Base-by-base conservation (phyloP, 352 stramenopile genomes). In the Phytophthora sp. region DNA sequence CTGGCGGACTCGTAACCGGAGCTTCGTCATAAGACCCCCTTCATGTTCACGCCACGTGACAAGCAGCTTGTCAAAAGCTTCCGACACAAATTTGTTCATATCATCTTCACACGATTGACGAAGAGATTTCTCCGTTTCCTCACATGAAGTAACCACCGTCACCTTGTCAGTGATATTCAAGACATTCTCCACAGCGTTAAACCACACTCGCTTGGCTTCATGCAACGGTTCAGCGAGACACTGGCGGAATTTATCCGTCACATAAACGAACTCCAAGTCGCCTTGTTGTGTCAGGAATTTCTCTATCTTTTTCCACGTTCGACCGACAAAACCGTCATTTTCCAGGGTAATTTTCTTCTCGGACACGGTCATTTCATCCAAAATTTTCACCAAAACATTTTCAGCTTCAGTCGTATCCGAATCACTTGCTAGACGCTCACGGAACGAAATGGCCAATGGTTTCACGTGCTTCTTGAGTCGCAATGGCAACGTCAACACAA, bases 391-490 rank as follows among this genome's bases (percentile, higher is more conserved):
- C 75, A 36, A 12, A 73, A 62, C 24, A n/a, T 31, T n/a, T 13
- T n/a, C 36, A 12, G 23, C 9, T 33, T 69, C 11, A 12, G n/a
- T 29, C 20, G 23, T 16, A 3, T 60, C 38, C 20, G 42, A 18
- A 18, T 20, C 35, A 7, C 26, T 35, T 11, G 11, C 30, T 18
- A 53, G 4, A 8, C 56, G 31, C 11, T 65, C 31, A 15, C 50
- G 44, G 26, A 76, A 80, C 7, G 5, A 42, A 4, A 45, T 58
- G 26, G 70, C 59, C 2, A 79, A 38, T 13, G 20, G 4, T 45
- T 76, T 72, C 3, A 78, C 59, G 3, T 74, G 61, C 2, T 74
- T 73, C n/a, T 72, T 77, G 15, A 79, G 33, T 9, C 74, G 67
- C 20, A 78, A 47, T 5, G 70, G 66, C 7, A 71, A 9, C 11